phyloP scores from a whole-genome alignment of 164 flowering plant genomes.

The Umbellularia californica region DNA sequence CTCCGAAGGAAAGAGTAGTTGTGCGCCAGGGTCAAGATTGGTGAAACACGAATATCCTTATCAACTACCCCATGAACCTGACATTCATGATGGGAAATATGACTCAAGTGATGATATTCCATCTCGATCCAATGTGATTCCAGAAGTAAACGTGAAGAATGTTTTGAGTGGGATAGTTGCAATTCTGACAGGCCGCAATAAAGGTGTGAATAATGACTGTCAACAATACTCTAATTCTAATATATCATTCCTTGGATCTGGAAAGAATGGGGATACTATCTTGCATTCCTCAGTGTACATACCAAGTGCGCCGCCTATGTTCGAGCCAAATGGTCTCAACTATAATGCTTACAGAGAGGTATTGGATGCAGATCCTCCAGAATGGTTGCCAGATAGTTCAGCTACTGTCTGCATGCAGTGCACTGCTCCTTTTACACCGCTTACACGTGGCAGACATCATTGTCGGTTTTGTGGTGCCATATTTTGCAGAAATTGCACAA shows the following conservation, averaged over 20 bases:
- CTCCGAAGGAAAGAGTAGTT: conserved; percentile 18
- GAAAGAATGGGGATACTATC: conserved; percentile 72
- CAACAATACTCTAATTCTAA: conserved; percentile 36
- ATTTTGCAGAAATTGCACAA: conserved; percentile 74
- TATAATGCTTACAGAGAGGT: conserved; percentile 65
- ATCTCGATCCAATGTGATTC: conserved; percentile 25
- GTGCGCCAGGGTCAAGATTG: conserved; percentile 20
- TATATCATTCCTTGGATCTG: conserved; percentile 69
- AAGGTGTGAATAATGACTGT: conserved; percentile 15
- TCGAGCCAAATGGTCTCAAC: conserved; percentile 48
- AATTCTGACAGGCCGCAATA: conserved; percentile 65
- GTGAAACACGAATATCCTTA: conserved; percentile 32
- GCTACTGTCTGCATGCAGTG: conserved; percentile 79
- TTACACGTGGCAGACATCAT: conserved; percentile 94
- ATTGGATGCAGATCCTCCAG: conserved; percentile 86
- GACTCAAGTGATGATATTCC: conserved; percentile 42
- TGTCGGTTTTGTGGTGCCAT: conserved; percentile 96
- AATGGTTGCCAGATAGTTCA: conserved; percentile 92
- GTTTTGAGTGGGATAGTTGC: conserved; percentile 75
- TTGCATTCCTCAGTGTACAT: conserved; percentile 75
- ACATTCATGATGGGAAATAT: conserved; percentile 51
- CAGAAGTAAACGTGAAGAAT: conserved; percentile 82
- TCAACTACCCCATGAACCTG: conserved; percentile 37
- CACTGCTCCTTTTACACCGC: conserved; percentile 66
- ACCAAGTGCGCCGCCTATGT: conserved; percentile 97